Conservation (phyloP, 352 stramenopile species). For the Globisporangium apiculatum region DNA sequence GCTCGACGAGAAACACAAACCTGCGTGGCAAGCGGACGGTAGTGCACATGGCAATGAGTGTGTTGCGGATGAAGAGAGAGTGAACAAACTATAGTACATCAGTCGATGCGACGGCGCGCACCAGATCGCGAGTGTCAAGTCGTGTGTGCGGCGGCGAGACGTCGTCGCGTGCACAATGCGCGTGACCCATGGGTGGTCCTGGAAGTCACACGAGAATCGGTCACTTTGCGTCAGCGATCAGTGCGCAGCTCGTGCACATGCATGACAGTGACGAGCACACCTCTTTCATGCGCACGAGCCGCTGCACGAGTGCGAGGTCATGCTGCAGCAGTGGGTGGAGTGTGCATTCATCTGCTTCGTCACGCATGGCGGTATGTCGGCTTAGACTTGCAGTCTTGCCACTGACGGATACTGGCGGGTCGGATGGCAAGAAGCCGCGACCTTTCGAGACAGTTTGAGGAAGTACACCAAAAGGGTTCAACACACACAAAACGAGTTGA, state of each 20-base stretch:
- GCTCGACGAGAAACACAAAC: constrained; percentile 55
- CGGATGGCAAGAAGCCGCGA: too few species aligned
- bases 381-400: not conserved
- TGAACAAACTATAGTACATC: not conserved
- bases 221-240: too few species aligned
- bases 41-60: too few species aligned
- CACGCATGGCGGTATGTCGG: too few species aligned
- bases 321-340: constrained; percentile 53
- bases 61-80: too few species aligned
- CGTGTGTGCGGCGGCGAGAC: constrained; percentile 45
- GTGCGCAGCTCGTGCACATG: too few species aligned
- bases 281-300: constrained; percentile 31
- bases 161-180: constrained; percentile 38
- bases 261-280: constrained; percentile 8
- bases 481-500: too few species aligned
- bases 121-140: constrained; percentile 64
- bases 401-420: too few species aligned
- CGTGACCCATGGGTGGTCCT: constrained; percentile 27
- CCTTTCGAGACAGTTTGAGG: too few species aligned
- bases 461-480: too few species aligned
- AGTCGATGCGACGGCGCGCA: constrained; percentile 4
- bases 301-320: constrained; percentile 33
- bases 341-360: not conserved
- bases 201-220: not conserved
- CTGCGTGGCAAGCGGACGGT: constrained; percentile 10